Percentiles rank a stretch among this genome's conserved stretches.
Evolutionary conservation across 2,329 filamentous ascomycete species (phyloP).

Genomic region (Phoma herbarum): DNA sequence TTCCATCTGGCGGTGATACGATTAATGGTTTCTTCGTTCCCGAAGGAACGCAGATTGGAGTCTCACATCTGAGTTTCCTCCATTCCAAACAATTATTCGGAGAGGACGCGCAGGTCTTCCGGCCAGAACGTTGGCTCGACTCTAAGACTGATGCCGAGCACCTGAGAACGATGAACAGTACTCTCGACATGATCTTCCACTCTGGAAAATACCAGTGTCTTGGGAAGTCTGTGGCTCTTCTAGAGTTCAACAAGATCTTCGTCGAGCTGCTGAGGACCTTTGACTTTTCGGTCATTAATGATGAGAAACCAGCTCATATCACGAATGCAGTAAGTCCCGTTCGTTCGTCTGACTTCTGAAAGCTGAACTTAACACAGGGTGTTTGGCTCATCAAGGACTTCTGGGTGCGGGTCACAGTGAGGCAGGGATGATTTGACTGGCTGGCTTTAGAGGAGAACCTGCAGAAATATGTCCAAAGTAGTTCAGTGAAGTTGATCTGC

Average conservation of each 20-base stretch:
- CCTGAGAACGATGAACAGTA: neutral
- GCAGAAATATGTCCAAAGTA: no score
- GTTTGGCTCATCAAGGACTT: neutral
- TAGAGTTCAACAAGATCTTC: conserved; percentile 49
- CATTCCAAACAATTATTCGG: neutral
- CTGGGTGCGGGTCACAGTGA: neutral
- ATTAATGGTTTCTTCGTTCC: neutral
- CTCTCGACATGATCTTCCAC: neutral
- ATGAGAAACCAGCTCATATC: neutral
- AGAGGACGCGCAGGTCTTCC: neutral
- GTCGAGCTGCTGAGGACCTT: conserved; percentile 16
- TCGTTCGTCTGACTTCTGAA: neutral
- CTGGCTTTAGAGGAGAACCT: neutral
- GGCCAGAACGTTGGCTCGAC: neutral
- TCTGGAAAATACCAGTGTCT: neutral
- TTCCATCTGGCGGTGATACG: neutral
- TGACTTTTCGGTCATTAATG: neutral
- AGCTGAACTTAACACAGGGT: neutral
- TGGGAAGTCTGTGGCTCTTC: conserved; percentile 35
- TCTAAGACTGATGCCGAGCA: neutral
- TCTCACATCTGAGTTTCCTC: neutral
- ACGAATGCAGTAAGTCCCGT: conserved; percentile 2
- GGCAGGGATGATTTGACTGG: neutral
- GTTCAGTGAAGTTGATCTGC: neutral
- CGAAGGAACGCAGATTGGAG: neutral